Conservation (phyloP, 805 yeast genomes). For the Candida boleticola region DNA sequence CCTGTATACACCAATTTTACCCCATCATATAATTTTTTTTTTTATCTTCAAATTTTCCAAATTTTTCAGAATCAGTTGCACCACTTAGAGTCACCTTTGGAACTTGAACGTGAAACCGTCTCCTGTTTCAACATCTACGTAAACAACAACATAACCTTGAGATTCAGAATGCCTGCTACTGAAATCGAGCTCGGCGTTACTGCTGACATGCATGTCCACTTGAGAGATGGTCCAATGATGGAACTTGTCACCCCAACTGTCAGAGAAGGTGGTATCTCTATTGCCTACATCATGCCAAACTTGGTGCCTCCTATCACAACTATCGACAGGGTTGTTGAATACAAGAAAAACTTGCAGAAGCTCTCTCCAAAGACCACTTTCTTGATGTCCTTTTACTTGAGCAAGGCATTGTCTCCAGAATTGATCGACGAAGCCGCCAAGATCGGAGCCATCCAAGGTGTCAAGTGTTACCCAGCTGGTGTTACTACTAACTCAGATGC, state of each 20-base stretch:
- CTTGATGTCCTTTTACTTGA: slow-evolving; percentile 85
- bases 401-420: slow-evolving; percentile 80
- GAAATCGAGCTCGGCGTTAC: slow-evolving; percentile 62
- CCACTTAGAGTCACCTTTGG: no score
- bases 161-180: slow-evolving; percentile 4
- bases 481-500: slow-evolving; percentile 94
- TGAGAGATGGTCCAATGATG: slow-evolving; percentile 94
- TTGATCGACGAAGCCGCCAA: slow-evolving; percentile 76
- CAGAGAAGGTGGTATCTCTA: slow-evolving; percentile 83
- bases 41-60: background rate
- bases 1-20: no score
- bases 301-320: slow-evolving; percentile 88
- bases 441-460: slow-evolving; percentile 71
- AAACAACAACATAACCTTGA: no score
- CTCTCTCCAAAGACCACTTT: slow-evolving; percentile 83
- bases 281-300: slow-evolving; percentile 96
- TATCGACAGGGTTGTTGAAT: slow-evolving; percentile 65
- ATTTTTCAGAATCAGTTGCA: no score
- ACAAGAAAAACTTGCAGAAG: slow-evolving; percentile 59
- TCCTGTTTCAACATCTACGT: no score
- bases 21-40: background rate
- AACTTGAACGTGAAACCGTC: no score
- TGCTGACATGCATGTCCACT: slow-evolving; percentile 94
- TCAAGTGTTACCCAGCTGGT: slow-evolving; percentile 98
- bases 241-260: slow-evolving; percentile 88